These are phyloP conservation scores for Chlamydomonas eustigma DNA, from an alignment of 139 green algal species.

Conservation along the genomic window DNA sequence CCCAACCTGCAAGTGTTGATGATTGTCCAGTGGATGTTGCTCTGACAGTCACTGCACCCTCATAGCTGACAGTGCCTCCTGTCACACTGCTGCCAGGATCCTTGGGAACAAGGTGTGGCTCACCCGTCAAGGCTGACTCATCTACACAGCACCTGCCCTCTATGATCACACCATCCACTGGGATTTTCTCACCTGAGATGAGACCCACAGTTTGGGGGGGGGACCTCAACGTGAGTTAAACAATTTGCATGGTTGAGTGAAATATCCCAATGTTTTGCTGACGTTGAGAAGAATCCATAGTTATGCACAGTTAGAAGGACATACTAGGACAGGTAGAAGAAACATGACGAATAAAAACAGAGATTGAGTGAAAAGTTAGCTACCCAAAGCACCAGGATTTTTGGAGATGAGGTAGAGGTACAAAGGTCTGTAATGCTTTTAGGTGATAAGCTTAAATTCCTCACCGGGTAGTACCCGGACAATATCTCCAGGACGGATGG, in stretches of 20 bases:
- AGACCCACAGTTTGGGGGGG: no score
- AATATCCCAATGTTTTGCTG: no score
- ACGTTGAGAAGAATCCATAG: no score
- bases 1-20: constrained; percentile 63
- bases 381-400: no score
- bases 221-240: no score
- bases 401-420: no score
- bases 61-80: constrained; percentile 79
- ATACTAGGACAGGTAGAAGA: no score
- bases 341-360: no score
- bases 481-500: constrained; percentile 52
- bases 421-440: no score
- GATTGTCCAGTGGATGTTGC: constrained; percentile 65
- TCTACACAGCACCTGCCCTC: constrained; percentile 60
- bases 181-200: constrained; percentile 78
- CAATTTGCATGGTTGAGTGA: no score
- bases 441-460: no score
- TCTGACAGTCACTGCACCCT: constrained; percentile 66
- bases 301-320: not conserved
- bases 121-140: constrained; percentile 76
- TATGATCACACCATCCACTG: constrained; percentile 78
- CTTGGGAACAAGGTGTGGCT: constrained; percentile 80
- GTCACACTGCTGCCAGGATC: constrained; percentile 52
- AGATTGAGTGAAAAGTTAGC: no score
- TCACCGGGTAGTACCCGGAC: constrained; percentile 80